phyloP scores from a whole-genome alignment of 352 stramenopile species.

The Phytophthora kernoviae region DNA sequence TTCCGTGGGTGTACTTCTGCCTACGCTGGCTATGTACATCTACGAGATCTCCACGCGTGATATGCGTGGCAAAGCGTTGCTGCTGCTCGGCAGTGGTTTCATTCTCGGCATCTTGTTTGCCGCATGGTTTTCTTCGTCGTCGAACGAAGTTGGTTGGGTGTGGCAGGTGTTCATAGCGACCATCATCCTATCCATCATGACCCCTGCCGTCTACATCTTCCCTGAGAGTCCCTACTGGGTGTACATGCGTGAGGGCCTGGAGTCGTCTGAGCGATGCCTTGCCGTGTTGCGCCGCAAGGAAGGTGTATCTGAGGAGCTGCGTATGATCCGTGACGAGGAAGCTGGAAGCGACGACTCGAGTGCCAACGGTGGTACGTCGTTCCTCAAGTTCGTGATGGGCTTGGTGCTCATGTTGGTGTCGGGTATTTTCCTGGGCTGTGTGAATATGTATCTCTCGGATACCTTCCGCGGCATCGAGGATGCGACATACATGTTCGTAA shows the following conservation, averaged over 20 bases:
- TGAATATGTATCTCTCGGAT: constrained; percentile 81
- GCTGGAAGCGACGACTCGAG: constrained; percentile 38
- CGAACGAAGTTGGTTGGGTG: constrained; percentile 79
- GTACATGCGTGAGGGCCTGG: constrained; percentile 74
- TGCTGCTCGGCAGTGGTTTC: constrained; percentile 77
- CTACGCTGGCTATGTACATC: constrained; percentile 82
- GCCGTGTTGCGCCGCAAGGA: constrained; percentile 79
- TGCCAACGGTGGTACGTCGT: constrained; percentile 31
- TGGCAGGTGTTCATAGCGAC: constrained; percentile 87
- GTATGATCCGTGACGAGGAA: constrained; percentile 81
- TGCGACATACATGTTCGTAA: constrained; percentile 81
- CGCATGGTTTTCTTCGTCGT: constrained; percentile 73
- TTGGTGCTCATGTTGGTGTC: constrained; percentile 76
- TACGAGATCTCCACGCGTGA: constrained; percentile 87
- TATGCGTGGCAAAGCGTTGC: constrained; percentile 81
- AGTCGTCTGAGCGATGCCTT: constrained; percentile 75
- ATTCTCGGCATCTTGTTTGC: constrained; percentile 64
- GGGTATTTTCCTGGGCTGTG: constrained; percentile 57
- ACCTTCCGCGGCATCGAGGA: constrained; percentile 62
- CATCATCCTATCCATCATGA: constrained; percentile 81
- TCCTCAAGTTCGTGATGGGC: constrained; percentile 73
- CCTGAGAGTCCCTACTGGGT: constrained; percentile 88
- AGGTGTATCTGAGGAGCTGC: constrained; percentile 72
- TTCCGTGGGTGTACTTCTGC: constrained; percentile 68
- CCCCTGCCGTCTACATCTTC: constrained; percentile 84